phyloP scores from a whole-genome alignment of 768 basidiomycete species.

The Russula lepida region DNA sequence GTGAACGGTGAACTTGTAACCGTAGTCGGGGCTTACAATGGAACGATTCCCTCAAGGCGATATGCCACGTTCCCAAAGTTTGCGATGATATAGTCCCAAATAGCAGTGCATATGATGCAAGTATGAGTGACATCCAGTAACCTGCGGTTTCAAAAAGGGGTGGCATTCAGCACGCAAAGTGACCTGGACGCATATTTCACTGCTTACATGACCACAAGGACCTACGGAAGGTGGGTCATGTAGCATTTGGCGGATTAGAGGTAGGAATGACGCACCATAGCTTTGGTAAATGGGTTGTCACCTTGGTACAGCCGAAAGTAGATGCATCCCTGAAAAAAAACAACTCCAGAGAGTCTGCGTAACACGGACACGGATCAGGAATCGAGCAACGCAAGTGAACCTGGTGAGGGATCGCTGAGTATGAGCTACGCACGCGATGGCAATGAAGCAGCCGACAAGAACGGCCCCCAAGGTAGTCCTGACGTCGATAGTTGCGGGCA shows the following conservation, averaged over 20 bases:
- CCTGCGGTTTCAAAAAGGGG: slow-evolving; percentile 1
- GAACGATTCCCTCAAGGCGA: neutral
- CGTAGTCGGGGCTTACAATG: slow-evolving; percentile 2
- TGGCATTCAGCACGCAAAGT: neutral
- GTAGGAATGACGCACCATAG: slow-evolving; percentile 4
- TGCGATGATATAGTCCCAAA: slow-evolving; percentile 19
- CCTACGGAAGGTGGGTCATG: slow-evolving; percentile 1
- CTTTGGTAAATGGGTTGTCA: neutral
- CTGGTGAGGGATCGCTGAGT: too few species aligned
- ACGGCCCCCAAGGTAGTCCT: slow-evolving; percentile 7
- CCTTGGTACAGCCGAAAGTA: slow-evolving; percentile 15
- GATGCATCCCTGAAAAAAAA: slow-evolving; percentile 10
- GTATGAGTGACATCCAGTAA: slow-evolving; percentile 12
- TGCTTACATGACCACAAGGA: slow-evolving; percentile 12
- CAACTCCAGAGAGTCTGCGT: slow-evolving; percentile 18
- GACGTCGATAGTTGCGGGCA: slow-evolving; percentile 16
- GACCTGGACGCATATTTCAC: neutral
- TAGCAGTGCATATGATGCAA: slow-evolving; percentile 10
- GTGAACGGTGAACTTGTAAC: neutral
- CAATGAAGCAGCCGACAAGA: slow-evolving; percentile 13
- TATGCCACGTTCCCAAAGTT: slow-evolving; percentile 14
- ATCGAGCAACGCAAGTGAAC: neutral
- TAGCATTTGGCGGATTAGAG: neutral
- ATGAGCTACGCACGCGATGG: slow-evolving; percentile 7
- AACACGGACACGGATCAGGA: neutral